A percentile compares a stretch with the other conserved stretches of the same genome.
Evolutionary conservation across 2,329 filamentous ascomycete species (phyloP).

Genomic region (Paracamarosporium sp.): DNA sequence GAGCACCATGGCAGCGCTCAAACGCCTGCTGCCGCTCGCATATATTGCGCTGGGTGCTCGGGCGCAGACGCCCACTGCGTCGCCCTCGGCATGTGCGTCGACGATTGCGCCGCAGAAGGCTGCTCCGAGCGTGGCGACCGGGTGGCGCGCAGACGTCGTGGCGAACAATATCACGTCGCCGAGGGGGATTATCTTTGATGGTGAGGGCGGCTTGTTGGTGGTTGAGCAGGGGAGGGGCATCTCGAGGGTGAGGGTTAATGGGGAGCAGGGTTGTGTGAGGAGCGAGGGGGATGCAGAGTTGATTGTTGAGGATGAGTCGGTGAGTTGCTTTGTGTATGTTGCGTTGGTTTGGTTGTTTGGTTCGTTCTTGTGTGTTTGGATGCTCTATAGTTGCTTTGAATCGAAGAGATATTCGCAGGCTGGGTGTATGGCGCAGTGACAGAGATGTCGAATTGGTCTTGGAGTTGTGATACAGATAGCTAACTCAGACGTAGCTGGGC

Average conservation of each 20-base stretch:
- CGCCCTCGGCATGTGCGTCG: conserved; percentile 40
- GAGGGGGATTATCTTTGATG: conserved; percentile 57
- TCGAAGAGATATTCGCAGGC: too few relatives aligned
- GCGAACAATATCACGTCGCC: conserved; percentile 54
- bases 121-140: conserved; percentile 50
- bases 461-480: too few relatives aligned
- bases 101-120: conserved; percentile 47
- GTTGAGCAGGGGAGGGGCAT: conserved; percentile 53
- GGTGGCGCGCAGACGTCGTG: conserved; percentile 53
- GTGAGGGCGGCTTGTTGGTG: conserved; percentile 56
- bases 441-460: too few relatives aligned
- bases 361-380: too few relatives aligned
- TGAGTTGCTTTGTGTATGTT: conserved; percentile 32
- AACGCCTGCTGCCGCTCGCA: conserved; percentile 32
- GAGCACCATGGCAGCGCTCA: conserved; percentile 20
- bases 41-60: conserved; percentile 28
- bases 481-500: conserved; percentile 47
- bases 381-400: too few relatives aligned
- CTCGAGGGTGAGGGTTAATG: conserved; percentile 44
- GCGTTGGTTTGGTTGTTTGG: too few relatives aligned
- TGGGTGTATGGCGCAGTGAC: too few relatives aligned
- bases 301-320: conserved; percentile 34
- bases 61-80: conserved; percentile 26
- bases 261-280: conserved; percentile 37
- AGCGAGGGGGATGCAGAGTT: conserved; percentile 27